Base-by-base conservation (phyloP, 352 stramenopile genomes). In the Phytophthora tentaculata region DNA sequence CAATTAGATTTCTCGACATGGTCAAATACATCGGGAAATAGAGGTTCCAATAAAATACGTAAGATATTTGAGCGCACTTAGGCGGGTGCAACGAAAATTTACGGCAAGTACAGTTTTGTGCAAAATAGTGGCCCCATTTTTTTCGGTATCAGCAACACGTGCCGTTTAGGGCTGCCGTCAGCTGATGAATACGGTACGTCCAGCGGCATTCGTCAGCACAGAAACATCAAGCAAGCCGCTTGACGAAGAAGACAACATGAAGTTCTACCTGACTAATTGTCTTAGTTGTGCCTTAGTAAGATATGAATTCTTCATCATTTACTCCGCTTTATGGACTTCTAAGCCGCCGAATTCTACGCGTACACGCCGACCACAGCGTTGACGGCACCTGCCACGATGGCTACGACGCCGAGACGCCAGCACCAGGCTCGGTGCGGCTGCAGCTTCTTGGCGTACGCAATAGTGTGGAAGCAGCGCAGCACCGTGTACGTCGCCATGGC, bases 321-420 rank as follows among this genome's bases (percentile, higher is more conserved):
- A 64, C 48, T 43, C 7, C 48, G 23, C 14, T 56, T 23, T 23
- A 19, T 12, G 2, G 24, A 45, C 22, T 44, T 35, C 20, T 37
- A 28, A 50, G n/a, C 9, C 41, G 49, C 9, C 28, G 28, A 32
- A 9, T 32, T 23, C 56, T 79, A 79, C 35, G 56, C 58, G 67
- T 79, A 79, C n/a, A 76, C 73, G 19, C 69, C 73, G 28, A 83
- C 61, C 41, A 86, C 61, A 17, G 71, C 75, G 41, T 88, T 88
- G 63, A 85, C 32, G 12, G 71, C 79, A 23, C 68, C 65, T 2
- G 67, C 63, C 26, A 85, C 57, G 22, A 85, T 69, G 37, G 71
- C 73, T 20, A 86, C 69, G 29, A 86, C 60, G 45, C 75, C 76
- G 22, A 76, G 53, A 10, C 68, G 59, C 69, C 73, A 83, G 58